Percentiles rank a stretch among this genome's conserved stretches.
Evolutionary conservation across 2,329 filamentous ascomycete genomes (phyloP).

Genomic region (Albophoma yamanashiensis): DNA sequence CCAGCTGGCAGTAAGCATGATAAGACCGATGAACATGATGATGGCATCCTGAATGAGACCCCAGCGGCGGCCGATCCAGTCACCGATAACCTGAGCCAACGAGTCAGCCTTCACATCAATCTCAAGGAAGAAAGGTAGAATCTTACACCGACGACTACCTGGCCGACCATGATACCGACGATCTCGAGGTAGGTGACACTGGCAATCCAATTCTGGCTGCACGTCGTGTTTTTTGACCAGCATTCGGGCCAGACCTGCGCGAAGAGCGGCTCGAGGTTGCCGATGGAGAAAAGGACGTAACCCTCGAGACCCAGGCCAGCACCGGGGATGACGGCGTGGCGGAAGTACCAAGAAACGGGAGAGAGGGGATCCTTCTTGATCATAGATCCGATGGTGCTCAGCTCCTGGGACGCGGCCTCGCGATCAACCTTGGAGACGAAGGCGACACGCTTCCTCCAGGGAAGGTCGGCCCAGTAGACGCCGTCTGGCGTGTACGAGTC

Average conservation of each 20-base stretch:
- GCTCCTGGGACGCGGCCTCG: conserved; percentile 58
- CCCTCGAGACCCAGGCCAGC: conserved; percentile 88
- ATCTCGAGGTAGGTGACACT: conserved; percentile 89
- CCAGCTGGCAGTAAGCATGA: conserved; percentile 90
- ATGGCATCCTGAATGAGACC: conserved; percentile 88
- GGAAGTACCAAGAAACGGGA: conserved; percentile 77
- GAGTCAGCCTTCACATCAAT: conserved; percentile 6
- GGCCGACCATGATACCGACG: conserved; percentile 87
- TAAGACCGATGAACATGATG: conserved; percentile 87
- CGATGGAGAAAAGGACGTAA: conserved; percentile 95
- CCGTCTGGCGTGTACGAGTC: conserved; percentile 78
- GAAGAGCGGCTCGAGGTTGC: conserved; percentile 80
- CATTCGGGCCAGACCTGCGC: conserved; percentile 63
- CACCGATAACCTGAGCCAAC: conserved; percentile 37
- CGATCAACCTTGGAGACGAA: conserved; percentile 70
- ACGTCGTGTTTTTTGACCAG: conserved; percentile 59
- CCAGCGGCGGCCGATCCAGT: conserved; percentile 82
- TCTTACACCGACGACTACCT: conserved; percentile 72
- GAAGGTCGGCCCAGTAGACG: conserved; percentile 87
- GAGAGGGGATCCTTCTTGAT: conserved; percentile 78
- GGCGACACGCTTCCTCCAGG: conserved; percentile 53
- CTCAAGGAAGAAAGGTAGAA: neutral
- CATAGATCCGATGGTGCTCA: conserved; percentile 60
- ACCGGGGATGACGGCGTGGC: conserved; percentile 84
- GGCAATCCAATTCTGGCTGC: conserved; percentile 69